Base-by-base conservation (phyloP, 1,284 basidiomycete species). In the Exsudoporus floridanus region DNA sequence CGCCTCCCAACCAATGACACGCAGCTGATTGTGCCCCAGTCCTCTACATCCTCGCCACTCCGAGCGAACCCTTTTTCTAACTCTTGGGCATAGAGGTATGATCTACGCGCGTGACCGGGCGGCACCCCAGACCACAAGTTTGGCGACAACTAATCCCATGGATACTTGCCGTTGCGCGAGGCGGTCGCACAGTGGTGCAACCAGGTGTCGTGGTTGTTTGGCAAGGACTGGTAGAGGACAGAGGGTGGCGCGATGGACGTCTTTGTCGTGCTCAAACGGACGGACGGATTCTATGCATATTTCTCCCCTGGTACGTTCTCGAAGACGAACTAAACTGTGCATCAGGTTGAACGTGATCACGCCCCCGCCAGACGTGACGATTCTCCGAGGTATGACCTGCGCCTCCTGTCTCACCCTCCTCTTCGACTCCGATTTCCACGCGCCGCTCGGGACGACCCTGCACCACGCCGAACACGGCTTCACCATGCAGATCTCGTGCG, bases 91-190 rank as follows among this genome's bases (percentile, higher is more conserved):
- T n/a, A n/a, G n/a, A n/a, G n/a, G n/a, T n/a, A n/a, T n/a, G n/a
- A n/a, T n/a, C n/a, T n/a, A n/a, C n/a, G 92, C 39, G 80, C 92
- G 0, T 93, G 90, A 90, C 92, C 91, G 0, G 91, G 91, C 40
- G 90, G 85, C 7, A 87, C 84, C 0, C 87, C 87, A 19, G 79
- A 73, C 0, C 73, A 78, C 72, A 88, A 88, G 67, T 70, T 89
- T n/a, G 80, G 80, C 0, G 60, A 81, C 16, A 92, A 92, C 73
- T 92, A 91, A 63, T 74, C 85, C 0, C 82, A 86, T 0, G 80
- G 80, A 3, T 86, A 92, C 69, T 64, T 79, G 10, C 82, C 88
- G 0, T 86, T 88, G 64, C 71, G 77, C 28, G 65, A 76, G 10
- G 92, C 92, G 0, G 76, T 78, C 1, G 73, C 78, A 44, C 66